Percentiles rank a stretch among this genome's conserved stretches.
These are phyloP conservation scores for Aspergillus melleus DNA, from an alignment of 2,329 filamentous ascomycete genomes.

Conservation along the genomic window DNA sequence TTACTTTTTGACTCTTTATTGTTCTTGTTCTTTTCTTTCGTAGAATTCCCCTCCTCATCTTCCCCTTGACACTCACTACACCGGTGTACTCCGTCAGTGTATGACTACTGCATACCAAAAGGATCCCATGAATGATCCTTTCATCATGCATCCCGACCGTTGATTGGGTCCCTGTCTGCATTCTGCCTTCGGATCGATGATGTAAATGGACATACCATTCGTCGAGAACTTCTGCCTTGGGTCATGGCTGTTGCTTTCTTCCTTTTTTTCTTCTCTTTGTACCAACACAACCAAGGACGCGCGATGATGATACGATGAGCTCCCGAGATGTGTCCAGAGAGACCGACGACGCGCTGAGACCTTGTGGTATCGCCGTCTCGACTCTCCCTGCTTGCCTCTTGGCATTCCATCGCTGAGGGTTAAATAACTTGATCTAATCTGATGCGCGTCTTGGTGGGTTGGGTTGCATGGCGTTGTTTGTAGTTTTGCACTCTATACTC, in stretches of 20 bases:
- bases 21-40: no score
- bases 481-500: background rate
- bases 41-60: no score
- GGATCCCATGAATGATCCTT: no score
- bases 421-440: conserved; percentile 65
- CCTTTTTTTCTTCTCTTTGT: background rate
- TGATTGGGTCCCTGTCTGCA: background rate
- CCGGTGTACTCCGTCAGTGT: no score
- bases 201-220: background rate
- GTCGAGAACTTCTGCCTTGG: no score
- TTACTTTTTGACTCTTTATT: no score
- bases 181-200: background rate
- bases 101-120: background rate
- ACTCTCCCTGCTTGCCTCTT: conserved; percentile 16
- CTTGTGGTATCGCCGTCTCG: conserved; percentile 21
- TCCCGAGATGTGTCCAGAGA: conserved; percentile 19
- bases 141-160: background rate
- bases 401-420: conserved; percentile 45
- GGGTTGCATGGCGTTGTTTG: background rate
- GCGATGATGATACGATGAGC: conserved; percentile 28
- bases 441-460: conserved; percentile 33
- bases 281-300: background rate
- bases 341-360: conserved; percentile 19
- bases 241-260: background rate
- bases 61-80: no score